phyloP scores from a whole-genome alignment of 768 basidiomycete genomes.

The Russula abietina region DNA sequence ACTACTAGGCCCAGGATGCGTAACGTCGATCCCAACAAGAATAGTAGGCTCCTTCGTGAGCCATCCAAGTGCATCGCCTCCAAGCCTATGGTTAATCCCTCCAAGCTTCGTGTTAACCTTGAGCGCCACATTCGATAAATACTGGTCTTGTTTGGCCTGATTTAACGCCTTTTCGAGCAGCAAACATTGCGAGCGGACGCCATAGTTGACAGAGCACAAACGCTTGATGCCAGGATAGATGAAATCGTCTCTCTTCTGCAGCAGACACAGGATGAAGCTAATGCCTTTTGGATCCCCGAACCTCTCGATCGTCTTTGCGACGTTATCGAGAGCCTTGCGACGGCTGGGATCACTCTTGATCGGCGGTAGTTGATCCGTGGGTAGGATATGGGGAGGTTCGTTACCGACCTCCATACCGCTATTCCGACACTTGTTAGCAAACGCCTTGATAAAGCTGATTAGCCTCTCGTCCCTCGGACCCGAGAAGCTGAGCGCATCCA shows the following conservation, averaged over 20 bases:
- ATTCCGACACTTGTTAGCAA: conserved; percentile 46
- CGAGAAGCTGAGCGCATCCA: conserved; percentile 30
- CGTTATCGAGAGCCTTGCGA: conserved; percentile 38
- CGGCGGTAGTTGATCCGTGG: conserved; percentile 32
- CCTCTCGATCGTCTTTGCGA: conserved; percentile 33
- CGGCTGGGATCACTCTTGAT: conserved; percentile 35
- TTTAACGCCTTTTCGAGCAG: conserved; percentile 53
- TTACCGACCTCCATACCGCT: conserved; percentile 54
- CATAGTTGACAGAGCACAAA: conserved; percentile 67
- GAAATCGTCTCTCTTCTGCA: conserved; percentile 61
- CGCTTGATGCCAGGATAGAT: conserved; percentile 82
- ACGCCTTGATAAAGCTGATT: conserved; percentile 42
- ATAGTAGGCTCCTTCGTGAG: conserved; percentile 63
- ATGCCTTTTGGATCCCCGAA: conserved; percentile 37
- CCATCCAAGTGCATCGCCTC: conserved; percentile 53
- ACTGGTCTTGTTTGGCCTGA: conserved; percentile 63
- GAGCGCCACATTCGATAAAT: conserved; percentile 74
- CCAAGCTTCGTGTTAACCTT: conserved; percentile 83
- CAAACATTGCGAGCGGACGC: conserved; percentile 73
- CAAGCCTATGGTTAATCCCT: conserved; percentile 69
- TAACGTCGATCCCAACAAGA: conserved; percentile 82
- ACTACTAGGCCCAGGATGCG: conserved; percentile 68
- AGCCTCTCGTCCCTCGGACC: conserved; percentile 43
- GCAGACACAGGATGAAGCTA: conserved; percentile 61
- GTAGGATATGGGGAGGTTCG: conserved; percentile 34